These are phyloP conservation scores for Miamiensis avidus DNA, from an alignment of 169 alveolate genomes.

Conservation along the genomic window DNA sequence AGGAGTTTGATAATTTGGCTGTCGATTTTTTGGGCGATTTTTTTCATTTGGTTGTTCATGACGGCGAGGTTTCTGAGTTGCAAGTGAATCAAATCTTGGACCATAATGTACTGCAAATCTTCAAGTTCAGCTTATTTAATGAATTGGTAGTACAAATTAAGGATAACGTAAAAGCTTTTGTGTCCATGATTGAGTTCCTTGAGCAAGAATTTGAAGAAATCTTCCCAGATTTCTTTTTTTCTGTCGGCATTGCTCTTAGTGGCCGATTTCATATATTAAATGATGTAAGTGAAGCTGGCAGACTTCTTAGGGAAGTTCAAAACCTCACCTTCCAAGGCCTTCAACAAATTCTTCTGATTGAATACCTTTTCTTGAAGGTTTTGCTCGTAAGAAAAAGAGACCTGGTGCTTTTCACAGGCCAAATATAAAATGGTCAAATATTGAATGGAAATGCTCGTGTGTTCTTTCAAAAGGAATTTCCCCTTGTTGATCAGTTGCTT, in stretches of 20 bases:
- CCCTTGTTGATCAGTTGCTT: not conserved
- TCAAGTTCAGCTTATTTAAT: not conserved
- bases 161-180: not conserved
- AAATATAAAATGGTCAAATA: not conserved
- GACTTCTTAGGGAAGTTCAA: not conserved
- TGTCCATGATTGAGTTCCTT: not conserved
- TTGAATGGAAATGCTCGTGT: not conserved
- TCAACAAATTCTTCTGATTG: not conserved
- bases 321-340: not conserved
- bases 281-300: not conserved
- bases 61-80: not conserved
- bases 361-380: not conserved
- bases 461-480: not conserved
- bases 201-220: not conserved
- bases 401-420: not conserved
- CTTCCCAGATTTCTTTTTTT: not conserved
- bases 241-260: not conserved
- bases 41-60: not conserved
- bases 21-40: not conserved
- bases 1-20: no score
- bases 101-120: not conserved
- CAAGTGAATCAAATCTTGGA: not conserved
- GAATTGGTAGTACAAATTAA: not conserved
- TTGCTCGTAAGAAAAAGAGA: not conserved
- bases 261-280: not conserved